Percentiles rank a stretch among this genome's conserved stretches.
Conservation (phyloP, 768 basidiomycete genomes). For the Russula lepida region DNA sequence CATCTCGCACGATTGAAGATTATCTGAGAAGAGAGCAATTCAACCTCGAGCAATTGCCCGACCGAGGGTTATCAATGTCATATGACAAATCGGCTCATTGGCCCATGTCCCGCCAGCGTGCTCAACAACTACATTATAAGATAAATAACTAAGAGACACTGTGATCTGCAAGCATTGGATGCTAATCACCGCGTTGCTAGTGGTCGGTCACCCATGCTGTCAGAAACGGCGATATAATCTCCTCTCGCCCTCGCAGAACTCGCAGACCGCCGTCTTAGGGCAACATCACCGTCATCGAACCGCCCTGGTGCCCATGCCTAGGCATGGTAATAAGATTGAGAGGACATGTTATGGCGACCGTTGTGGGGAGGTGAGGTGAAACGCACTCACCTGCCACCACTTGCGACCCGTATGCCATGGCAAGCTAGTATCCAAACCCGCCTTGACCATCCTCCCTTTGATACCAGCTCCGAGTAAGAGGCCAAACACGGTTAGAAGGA, state of each 20-base stretch:
- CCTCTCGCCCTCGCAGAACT: slow-evolving; percentile 1
- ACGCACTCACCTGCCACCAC: slow-evolving; percentile 70
- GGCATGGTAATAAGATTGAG: slow-evolving; percentile 1
- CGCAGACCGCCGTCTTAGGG: background rate
- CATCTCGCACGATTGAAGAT: slow-evolving; percentile 23
- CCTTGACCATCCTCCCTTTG: slow-evolving; percentile 73
- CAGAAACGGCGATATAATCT: slow-evolving; percentile 10
- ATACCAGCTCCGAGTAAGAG: slow-evolving; percentile 78
- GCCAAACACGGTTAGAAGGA: slow-evolving; percentile 80
- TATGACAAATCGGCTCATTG: background rate
- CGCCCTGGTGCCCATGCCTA: slow-evolving; percentile 15
- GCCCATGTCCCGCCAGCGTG: background rate
- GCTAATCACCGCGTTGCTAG: background rate
- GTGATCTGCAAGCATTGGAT: background rate
- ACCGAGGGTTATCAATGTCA: too few relatives aligned
- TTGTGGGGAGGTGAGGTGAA: background rate
- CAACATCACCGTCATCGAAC: slow-evolving; percentile 12
- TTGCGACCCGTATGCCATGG: slow-evolving; percentile 55
- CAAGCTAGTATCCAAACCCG: slow-evolving; percentile 55
- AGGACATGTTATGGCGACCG: background rate
- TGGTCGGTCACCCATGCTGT: background rate
- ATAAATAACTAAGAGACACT: background rate
- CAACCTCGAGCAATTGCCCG: too few relatives aligned
- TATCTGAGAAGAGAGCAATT: too few relatives aligned
- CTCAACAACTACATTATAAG: background rate